These are phyloP conservation scores for Melanopsichium pennsylvanicum DNA, from an alignment of 1,284 basidiomycete genomes.

Conservation along the genomic window DNA sequence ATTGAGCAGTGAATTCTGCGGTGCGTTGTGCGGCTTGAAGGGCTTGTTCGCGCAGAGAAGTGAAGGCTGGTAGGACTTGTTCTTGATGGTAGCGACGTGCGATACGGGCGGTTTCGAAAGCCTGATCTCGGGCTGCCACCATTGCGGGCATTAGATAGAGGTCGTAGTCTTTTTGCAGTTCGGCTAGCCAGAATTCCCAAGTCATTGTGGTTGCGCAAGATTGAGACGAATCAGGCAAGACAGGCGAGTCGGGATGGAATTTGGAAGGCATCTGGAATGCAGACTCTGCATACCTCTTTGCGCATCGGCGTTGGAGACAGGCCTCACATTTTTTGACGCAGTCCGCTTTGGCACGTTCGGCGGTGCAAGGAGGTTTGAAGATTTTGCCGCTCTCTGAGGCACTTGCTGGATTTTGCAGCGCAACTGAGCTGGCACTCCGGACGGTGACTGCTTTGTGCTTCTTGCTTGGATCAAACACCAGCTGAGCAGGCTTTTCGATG, in stretches of 20 bases:
- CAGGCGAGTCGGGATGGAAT: background rate
- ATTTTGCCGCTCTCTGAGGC: constrained; percentile 4
- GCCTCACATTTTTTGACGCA: too few relatives aligned
- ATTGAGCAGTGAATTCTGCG: constrained; percentile 14
- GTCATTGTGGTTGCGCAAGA: constrained; percentile 22
- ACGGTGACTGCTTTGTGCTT: too few relatives aligned
- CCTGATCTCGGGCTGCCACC: constrained; percentile 9
- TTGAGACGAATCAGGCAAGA: constrained; percentile 5
- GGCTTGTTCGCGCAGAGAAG: constrained; percentile 18
- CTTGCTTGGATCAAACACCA: background rate
- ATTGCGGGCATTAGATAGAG: constrained; percentile 18
- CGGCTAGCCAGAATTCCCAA: constrained; percentile 32
- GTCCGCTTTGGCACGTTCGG: background rate
- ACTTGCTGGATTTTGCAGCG: constrained; percentile 2
- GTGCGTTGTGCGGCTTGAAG: constrained; percentile 13
- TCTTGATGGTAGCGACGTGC: constrained; percentile 19
- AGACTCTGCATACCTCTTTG: background rate
- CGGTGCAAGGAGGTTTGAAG: background rate
- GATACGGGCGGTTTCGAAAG: constrained; percentile 20
- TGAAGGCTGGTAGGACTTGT: constrained; percentile 13
- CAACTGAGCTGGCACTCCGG: background rate
- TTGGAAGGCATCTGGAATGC: constrained; percentile 8
- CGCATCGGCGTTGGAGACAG: background rate
- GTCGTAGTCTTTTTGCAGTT: constrained; percentile 15
- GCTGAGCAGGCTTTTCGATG: background rate